Conservation (phyloP, 495 filamentous ascomycete genomes). For the Chaetomium fimeti region DNA sequence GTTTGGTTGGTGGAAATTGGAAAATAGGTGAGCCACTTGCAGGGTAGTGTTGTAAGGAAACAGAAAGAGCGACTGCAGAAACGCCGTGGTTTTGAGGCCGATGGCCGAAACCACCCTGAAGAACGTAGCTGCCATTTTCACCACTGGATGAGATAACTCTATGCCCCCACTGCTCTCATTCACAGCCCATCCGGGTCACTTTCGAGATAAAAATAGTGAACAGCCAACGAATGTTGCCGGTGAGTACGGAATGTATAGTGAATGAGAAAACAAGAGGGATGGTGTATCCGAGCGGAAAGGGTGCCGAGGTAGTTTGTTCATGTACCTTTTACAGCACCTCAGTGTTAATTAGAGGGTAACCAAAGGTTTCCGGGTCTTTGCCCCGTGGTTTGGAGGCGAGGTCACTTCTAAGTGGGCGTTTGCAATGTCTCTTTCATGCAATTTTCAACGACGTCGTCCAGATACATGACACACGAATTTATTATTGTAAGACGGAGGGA, state of each 20-base stretch:
- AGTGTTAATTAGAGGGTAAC: neutral
- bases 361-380: neutral
- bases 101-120: slow-evolving; percentile 27
- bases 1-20: slow-evolving; percentile 1
- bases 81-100: slow-evolving; percentile 29
- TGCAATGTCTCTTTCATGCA: neutral
- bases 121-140: slow-evolving; percentile 33
- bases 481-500: neutral
- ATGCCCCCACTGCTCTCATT: neutral
- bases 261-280: neutral
- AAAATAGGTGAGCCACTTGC: slow-evolving; percentile 23
- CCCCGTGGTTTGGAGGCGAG: neutral
- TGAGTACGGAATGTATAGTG: neutral
- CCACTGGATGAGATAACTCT: neutral
- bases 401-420: neutral
- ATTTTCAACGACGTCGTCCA: slow-evolving; percentile 1
- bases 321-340: neutral
- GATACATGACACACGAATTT: slow-evolving; percentile 4
- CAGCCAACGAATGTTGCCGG: neutral
- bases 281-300: neutral
- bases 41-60: slow-evolving; percentile 28
- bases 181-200: neutral
- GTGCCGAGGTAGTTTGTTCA: too few relatives aligned
- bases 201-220: neutral
- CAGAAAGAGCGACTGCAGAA: slow-evolving; percentile 32